Evolutionary conservation across 768 basidiomycete genomes (phyloP).

Genomic region (Amanita brunnescens): DNA sequence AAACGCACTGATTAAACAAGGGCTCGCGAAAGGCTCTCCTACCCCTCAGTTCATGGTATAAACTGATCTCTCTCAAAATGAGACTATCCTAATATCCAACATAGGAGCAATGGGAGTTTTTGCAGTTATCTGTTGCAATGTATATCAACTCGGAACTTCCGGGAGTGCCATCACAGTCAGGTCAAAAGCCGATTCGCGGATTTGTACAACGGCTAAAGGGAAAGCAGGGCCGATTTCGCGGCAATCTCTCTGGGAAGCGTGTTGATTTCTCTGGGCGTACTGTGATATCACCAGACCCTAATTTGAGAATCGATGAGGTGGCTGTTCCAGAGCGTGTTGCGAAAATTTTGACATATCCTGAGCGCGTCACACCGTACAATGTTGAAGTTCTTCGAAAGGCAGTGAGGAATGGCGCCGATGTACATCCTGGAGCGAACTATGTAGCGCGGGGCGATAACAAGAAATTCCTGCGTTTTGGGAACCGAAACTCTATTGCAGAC

Average conservation of each 20-base stretch:
- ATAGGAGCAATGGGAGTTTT: slow-evolving; percentile 97
- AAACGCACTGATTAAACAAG: slow-evolving; percentile 88
- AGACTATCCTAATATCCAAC: neutral
- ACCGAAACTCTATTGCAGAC: slow-evolving; percentile 72
- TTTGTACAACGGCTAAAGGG: slow-evolving; percentile 98
- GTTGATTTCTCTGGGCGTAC: slow-evolving; percentile 98
- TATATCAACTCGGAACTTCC: slow-evolving; percentile 98
- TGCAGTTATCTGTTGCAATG: slow-evolving; percentile 91
- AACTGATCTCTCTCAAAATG: neutral
- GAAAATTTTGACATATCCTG: slow-evolving; percentile 92
- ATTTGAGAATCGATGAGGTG: slow-evolving; percentile 95
- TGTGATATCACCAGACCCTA: slow-evolving; percentile 99
- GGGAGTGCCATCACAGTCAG: slow-evolving; percentile 79
- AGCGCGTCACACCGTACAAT: slow-evolving; percentile 89
- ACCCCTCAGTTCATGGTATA: slow-evolving; percentile 86
- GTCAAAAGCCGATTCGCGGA: slow-evolving; percentile 92
- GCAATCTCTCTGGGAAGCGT: slow-evolving; percentile 96
- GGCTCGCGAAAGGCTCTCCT: slow-evolving; percentile 78
- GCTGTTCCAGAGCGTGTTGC: slow-evolving; percentile 95
- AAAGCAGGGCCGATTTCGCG: slow-evolving; percentile 97
- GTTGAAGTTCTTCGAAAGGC: slow-evolving; percentile 67
- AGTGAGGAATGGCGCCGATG: slow-evolving; percentile 80
- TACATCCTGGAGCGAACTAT: slow-evolving; percentile 95
- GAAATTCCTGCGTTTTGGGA: slow-evolving; percentile 85
- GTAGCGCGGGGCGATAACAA: slow-evolving; percentile 80